phyloP scores from a whole-genome alignment of 495 filamentous ascomycete species.

The Amphirosellinia nigrospora region DNA sequence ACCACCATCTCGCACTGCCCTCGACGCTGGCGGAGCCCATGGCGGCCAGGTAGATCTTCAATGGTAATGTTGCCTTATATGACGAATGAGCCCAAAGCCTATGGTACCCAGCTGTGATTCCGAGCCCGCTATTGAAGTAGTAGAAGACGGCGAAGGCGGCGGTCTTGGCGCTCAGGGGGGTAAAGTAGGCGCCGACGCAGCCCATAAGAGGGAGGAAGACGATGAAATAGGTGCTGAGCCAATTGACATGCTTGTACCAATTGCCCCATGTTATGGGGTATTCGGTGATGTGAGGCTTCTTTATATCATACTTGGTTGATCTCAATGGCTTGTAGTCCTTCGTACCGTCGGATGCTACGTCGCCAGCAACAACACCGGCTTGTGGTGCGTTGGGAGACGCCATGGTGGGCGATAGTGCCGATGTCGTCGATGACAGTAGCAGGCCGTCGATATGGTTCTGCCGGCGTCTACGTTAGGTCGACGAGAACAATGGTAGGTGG shows the following conservation, averaged over 20 bases:
- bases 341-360: slow-evolving; percentile 55
- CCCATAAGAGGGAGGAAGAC: slow-evolving; percentile 82
- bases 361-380: slow-evolving; percentile 31
- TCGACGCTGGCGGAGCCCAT: slow-evolving; percentile 95
- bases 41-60: slow-evolving; percentile 91
- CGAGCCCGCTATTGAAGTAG: slow-evolving; percentile 90
- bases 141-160: slow-evolving; percentile 81
- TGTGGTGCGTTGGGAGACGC: slow-evolving; percentile 46
- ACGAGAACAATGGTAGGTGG: background rate
- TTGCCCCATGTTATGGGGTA: slow-evolving; percentile 79
- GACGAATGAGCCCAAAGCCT: slow-evolving; percentile 94
- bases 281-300: slow-evolving; percentile 61
- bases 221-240: slow-evolving; percentile 89
- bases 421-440: slow-evolving; percentile 26
- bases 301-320: slow-evolving; percentile 52
- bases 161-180: slow-evolving; percentile 77
- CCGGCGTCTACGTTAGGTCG: slow-evolving; percentile 6
- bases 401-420: slow-evolving; percentile 41
- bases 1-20: slow-evolving; percentile 97
- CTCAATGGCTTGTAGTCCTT: slow-evolving; percentile 55
- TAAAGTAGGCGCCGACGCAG: slow-evolving; percentile 79
- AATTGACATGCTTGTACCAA: slow-evolving; percentile 98
- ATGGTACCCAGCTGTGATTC: slow-evolving; percentile 91
- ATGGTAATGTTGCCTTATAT: slow-evolving; percentile 85
- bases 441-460: slow-evolving; percentile 24